Evolutionary conservation across 2,329 filamentous ascomycete genomes (phyloP), one percentile per base, ranked within the genome.

Genomic region (Seiridium cupressi): DNA sequence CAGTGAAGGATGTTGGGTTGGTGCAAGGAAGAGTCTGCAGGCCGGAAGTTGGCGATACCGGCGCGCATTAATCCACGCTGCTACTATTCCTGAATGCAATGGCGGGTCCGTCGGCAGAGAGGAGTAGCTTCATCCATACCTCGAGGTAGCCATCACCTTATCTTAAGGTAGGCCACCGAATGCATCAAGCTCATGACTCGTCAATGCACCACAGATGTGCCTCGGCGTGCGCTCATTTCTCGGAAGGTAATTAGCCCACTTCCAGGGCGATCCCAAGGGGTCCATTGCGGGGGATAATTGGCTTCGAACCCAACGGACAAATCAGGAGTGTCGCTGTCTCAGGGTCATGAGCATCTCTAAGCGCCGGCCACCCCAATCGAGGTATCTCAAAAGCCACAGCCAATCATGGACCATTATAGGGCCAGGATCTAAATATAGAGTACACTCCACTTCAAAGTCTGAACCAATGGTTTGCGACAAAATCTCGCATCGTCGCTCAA

Each of bases 371-470:
- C n/a, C 55, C 44, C 34, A 11, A 51, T 58, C 10, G 55, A 44
- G 55, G 6, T 7, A 31, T n/a, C 32, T 11, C 11, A 40, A 34
- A 51, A 38, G 11, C 9, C 32, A 4, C 11, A 31, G 36, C 55
- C 55, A 58, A 49, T 58, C 26, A 38, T 18, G 40, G 34, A 5
- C 11, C 11, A 26, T 32, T 58, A 32, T 51, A 47, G 36, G 13
- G 11, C 40, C 13, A 31, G 10, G 8, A 55, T 57, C 59, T 48
- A 60, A 60, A 51, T 57, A 54, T 60, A 60, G 59, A 57, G 13
- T 13, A 32, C 13, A 56, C 47, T 34, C 59, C 59, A 60, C 59
- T 48, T 10, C 5, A 10, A 38, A 11, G 31, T 40, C 13, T 26
- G 53, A 8, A 51, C 53, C 51, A 56, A 56, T 8, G 42, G 8